Evolutionary conservation across 768 basidiomycete genomes (phyloP).

Genomic region (Coprinopsis cinerea): DNA sequence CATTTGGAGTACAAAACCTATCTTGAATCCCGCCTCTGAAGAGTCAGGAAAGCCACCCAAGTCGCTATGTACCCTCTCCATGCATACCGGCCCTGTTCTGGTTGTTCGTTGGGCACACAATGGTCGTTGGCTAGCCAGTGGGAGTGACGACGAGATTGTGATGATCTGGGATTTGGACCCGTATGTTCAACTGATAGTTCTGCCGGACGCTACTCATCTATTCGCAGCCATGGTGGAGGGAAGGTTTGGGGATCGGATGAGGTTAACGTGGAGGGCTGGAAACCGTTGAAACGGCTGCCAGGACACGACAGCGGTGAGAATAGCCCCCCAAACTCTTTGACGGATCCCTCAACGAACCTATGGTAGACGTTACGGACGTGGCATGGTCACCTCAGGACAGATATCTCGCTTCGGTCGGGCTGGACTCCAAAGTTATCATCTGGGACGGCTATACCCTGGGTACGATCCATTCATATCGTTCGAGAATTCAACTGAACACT

Average conservation of each 20-base stretch:
- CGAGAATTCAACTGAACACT: not conserved
- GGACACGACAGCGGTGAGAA: slow-evolving; percentile 88
- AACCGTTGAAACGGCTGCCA: slow-evolving; percentile 82
- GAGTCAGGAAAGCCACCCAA: slow-evolving; percentile 71
- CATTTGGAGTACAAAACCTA: slow-evolving; percentile 96
- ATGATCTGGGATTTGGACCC: slow-evolving; percentile 98
- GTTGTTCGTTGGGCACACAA: slow-evolving; percentile 92
- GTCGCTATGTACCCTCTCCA: slow-evolving; percentile 82
- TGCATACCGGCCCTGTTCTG: slow-evolving; percentile 92
- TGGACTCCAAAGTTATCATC: slow-evolving; percentile 86
- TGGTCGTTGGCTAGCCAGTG: slow-evolving; percentile 91
- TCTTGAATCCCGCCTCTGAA: slow-evolving; percentile 70
- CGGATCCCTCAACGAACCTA: not conserved
- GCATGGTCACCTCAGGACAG: slow-evolving; percentile 94
- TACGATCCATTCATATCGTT: slow-evolving; percentile 25
- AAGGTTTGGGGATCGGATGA: slow-evolving; percentile 95
- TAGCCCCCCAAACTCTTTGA: not conserved
- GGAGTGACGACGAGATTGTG: slow-evolving; percentile 91
- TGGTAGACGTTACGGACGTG: slow-evolving; percentile 84
- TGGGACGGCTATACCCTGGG: slow-evolving; percentile 94
- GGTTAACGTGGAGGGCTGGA: slow-evolving; percentile 97
- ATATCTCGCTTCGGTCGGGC: slow-evolving; percentile 88
- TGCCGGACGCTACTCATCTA: slow-evolving; percentile 1
- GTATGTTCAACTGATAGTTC: slow-evolving; percentile 43
- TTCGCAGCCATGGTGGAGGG: slow-evolving; percentile 62